Evolutionary conservation across 140 eudicot species (phyloP), one percentile per base, ranked within the genome.

Genomic region (Anethum foeniculum): DNA sequence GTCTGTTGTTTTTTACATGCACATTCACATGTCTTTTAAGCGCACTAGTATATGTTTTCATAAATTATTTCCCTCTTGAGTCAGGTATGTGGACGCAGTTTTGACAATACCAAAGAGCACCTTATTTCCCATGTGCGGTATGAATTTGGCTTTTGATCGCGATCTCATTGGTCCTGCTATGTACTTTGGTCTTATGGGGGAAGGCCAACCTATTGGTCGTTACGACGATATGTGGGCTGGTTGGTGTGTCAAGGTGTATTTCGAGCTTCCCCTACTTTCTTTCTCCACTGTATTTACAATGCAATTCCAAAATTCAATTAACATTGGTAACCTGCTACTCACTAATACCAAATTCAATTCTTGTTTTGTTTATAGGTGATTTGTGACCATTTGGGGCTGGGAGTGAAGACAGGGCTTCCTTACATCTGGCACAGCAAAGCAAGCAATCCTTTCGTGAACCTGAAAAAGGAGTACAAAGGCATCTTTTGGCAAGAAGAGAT

Each of bases 401-500:
- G 91, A 25, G 88, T 88, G 84, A 87, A 87, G 71, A 87, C 90
- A 0, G 90, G 90, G 62, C 58, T 87, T 34, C 90, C 90, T 19
- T 88, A 88, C 83, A 86, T 88, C 44, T 88, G 89, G 89, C 91
- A 88, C 76, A 88, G 91, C 81, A 88, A 88, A 82, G 91, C 91
- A 4, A 88, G 91, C 86, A 88, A 86, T 81, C 91, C 91, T 4
- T 88, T 88, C 82, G 91, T 88, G 18, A 88, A 88, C 86, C 74
- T 88, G 86, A 88, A 88, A 81, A 88, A 88, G 83, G 91, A 88
- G 69, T 88, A 88, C 87, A 88, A 88, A 82, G 92, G 92, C 46
- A 88, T 86, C 62, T 88, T 86, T 76, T 88, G 92, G 92, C 92
- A 88, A 82, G 90, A 88, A 51, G 90, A 88, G 30, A 88, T 86